Conservation (phyloP, 352 stramenopile species). For the Phytophthora pseudosyringae region DNA sequence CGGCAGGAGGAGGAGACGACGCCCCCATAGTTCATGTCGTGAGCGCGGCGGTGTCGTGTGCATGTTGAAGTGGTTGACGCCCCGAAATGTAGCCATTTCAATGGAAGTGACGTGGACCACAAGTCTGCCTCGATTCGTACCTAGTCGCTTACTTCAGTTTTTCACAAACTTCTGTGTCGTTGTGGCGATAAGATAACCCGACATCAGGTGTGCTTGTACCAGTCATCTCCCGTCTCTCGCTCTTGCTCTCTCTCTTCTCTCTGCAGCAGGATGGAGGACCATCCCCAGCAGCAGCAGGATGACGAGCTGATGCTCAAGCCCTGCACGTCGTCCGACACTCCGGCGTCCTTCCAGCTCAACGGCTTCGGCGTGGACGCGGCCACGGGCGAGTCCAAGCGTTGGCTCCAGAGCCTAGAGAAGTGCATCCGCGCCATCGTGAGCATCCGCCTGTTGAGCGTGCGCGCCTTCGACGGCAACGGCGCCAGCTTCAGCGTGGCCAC, state of each 20-base stretch:
- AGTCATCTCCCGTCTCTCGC: slow-evolving; percentile 2
- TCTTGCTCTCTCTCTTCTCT: neutral
- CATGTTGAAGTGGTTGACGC: neutral
- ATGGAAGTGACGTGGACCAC: slow-evolving; percentile 9
- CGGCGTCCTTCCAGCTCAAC: slow-evolving; percentile 36
- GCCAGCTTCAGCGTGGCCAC: slow-evolving; percentile 90
- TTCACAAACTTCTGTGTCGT: no score
- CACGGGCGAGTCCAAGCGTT: slow-evolving; percentile 67
- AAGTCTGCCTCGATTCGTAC: slow-evolving; percentile 20
- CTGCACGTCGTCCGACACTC: neutral
- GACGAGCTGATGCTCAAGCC: slow-evolving; percentile 31
- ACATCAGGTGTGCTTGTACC: neutral
- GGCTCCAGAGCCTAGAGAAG: slow-evolving; percentile 71
- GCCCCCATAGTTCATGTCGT: slow-evolving; percentile 41
- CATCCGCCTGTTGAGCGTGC: slow-evolving; percentile 87
- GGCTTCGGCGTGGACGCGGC: slow-evolving; percentile 46
- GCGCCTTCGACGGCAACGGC: slow-evolving; percentile 89
- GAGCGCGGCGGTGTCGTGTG: neutral
- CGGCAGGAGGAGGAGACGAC: slow-evolving; percentile 77
- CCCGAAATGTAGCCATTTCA: neutral
- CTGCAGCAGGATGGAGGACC: slow-evolving; percentile 24
- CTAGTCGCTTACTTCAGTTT: slow-evolving; percentile 22
- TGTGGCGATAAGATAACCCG: no score
- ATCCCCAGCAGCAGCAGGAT: slow-evolving; percentile 14
- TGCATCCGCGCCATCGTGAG: slow-evolving; percentile 86